phyloP scores from a whole-genome alignment of 176 grass and related monocot species.

The Oropetium thomaeum region DNA sequence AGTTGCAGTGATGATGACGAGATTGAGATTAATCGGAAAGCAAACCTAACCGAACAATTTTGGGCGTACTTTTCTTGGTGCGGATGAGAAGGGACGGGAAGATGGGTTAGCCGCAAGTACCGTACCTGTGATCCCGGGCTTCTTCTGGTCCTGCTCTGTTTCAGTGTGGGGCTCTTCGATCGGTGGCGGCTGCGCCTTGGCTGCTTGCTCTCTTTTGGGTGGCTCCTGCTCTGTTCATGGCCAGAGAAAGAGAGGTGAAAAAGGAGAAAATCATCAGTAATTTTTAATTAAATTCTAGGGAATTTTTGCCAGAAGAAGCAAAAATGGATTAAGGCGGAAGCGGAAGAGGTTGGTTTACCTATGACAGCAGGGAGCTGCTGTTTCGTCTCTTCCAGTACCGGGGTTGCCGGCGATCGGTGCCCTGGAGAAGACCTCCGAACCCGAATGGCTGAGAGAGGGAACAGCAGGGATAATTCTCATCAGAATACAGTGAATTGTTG shows the following conservation, averaged over 20 bases:
- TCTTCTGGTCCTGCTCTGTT: not conserved
- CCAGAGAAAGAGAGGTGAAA: not conserved
- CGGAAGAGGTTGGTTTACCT: slow-evolving; percentile 28
- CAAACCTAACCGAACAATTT: not conserved
- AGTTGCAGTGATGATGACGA: not conserved
- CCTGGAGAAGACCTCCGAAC: slow-evolving; percentile 42
- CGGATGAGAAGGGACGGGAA: not conserved
- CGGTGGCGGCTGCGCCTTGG: slow-evolving; percentile 1
- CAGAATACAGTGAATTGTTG: not conserved
- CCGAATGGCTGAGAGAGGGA: slow-evolving; percentile 51
- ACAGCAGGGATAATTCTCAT: not conserved
- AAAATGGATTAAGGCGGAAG: not conserved
- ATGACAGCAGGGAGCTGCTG: slow-evolving; percentile 17
- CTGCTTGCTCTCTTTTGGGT: slow-evolving; percentile 3
- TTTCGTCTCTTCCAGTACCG: slow-evolving; percentile 33
- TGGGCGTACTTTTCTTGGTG: not conserved
- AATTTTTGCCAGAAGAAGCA: not conserved
- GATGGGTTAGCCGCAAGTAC: not conserved
- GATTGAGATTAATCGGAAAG: not conserved
- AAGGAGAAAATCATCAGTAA: not conserved
- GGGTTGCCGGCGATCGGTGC: not conserved
- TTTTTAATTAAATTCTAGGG: not conserved
- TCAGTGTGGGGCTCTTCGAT: not conserved
- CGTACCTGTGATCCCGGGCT: slow-evolving; percentile 20
- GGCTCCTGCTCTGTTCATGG: slow-evolving; percentile 40